phyloP scores from a whole-genome alignment of 2,329 filamentous ascomycete genomes.

The Neofusicoccum parvum region DNA sequence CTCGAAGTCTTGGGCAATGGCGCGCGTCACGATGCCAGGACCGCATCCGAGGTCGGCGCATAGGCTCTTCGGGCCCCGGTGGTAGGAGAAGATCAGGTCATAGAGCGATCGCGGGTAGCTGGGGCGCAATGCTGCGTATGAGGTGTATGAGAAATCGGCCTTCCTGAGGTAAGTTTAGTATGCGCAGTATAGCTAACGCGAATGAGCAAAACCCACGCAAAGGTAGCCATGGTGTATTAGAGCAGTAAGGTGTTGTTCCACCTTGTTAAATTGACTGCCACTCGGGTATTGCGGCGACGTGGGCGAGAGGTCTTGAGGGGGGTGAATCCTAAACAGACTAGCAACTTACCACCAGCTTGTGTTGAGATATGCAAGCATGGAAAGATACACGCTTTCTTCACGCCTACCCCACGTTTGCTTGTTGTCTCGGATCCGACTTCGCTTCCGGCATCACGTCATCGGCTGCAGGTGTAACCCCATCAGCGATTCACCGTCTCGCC shows the following conservation, averaged over 20 bases:
- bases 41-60: conserved; percentile 66
- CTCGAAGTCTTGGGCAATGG: conserved; percentile 56
- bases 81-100: conserved; percentile 57
- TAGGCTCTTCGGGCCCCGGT: conserved; percentile 44
- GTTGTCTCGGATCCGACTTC: conserved; percentile 2
- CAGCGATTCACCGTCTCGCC: background rate
- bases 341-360: background rate
- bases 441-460: conserved; percentile 2
- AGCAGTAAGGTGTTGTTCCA: background rate
- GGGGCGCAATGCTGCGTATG: conserved; percentile 64
- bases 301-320: background rate
- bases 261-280: too few species aligned
- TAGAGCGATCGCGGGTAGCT: conserved; percentile 60
- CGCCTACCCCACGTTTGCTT: conserved; percentile 3
- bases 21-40: conserved; percentile 60
- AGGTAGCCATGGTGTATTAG: conserved; percentile 26
- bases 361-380: background rate
- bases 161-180: conserved; percentile 45
- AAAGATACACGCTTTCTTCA: background rate
- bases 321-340: background rate
- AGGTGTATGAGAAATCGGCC: conserved; percentile 57
- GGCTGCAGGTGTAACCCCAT: background rate
- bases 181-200: conserved; percentile 41
- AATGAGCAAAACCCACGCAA: background rate
- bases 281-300: too few species aligned